Evolutionary conservation across 768 basidiomycete species (phyloP), one percentile per base, ranked within the genome.

Genomic region (Trametes maxima): DNA sequence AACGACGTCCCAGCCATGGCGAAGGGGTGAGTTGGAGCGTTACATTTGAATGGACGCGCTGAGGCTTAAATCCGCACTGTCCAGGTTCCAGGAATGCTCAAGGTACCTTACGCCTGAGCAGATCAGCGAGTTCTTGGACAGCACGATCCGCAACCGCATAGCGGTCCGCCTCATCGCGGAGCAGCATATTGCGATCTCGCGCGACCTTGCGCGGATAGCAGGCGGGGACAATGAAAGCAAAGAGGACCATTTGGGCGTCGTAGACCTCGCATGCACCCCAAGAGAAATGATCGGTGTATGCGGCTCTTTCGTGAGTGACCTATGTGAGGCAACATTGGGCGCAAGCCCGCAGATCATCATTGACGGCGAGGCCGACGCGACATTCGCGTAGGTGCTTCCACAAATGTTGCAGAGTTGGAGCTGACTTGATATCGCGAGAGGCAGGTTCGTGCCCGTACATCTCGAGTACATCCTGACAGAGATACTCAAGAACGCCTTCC

Each of bases 1-100:
- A 89, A 95, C 73, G 94, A 95, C 71, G 92, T 95, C 51, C 93
- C 93, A 0, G 89, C 88, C 14, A 84, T 95, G 83, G 93, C 94
- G 3, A 94, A 93, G 75, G 94, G 94, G 92, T 88, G 64, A 51
- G 64, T 71, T 14, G n/a, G 48, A 16, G 35, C 24, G 17, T 12
- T 28, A n/a, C 19, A 42, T 3, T 14, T 13, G 3, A 4, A n/a
- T 11, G 4, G n/a, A 4, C 40, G 28, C 45, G n/a, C 25, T 13
- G 22, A 4, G 13, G 6, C 0, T 17, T 51, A 12, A 22, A 5
- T 1, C 5, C 21, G 13, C 37, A 25, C 8, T 28, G 16, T 21
- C 17, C 50, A 91, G 94, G 50, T 95, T 95, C 70, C 91, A 93
- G 67, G 94, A 95, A 76, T 91, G 88, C 63, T 79, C 85, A 45